Evolutionary conservation across 176 grass and related monocot species (phyloP).

Genomic region (Alloteropsis semialata): DNA sequence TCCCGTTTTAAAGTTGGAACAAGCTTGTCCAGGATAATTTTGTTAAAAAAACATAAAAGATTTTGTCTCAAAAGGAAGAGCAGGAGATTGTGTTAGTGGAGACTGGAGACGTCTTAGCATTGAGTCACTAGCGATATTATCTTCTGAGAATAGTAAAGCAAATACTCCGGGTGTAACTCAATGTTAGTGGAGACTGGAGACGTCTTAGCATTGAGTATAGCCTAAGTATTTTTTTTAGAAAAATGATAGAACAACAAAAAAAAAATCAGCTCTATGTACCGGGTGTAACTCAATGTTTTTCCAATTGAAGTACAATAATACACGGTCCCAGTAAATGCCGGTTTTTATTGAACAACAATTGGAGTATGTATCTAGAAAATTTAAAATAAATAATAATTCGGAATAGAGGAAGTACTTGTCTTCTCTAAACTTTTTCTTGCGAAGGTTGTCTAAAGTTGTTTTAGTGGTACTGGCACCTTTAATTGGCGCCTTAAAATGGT

Average conservation of each 20-base stretch:
- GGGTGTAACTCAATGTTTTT: neutral
- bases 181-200: neutral
- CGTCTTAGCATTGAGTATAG: neutral
- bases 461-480: neutral
- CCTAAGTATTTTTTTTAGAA: neutral
- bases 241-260: neutral
- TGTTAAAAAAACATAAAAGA: neutral
- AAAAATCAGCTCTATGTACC: neutral
- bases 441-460: neutral
- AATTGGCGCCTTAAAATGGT: neutral
- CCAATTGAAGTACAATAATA: neutral
- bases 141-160: no score
- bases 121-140: neutral
- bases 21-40: neutral
- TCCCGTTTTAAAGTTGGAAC: neutral
- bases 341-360: neutral
- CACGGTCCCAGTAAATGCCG: neutral
- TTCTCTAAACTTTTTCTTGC: neutral
- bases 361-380: no score
- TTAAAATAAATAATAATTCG: no score
- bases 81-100: neutral
- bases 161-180: no score
- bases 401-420: no score
- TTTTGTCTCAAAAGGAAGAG: neutral
- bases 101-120: neutral